Evolutionary conservation across 306 rosid species (phyloP), one percentile per base, ranked within the genome.

Genomic region (Castanea crenata): DNA sequence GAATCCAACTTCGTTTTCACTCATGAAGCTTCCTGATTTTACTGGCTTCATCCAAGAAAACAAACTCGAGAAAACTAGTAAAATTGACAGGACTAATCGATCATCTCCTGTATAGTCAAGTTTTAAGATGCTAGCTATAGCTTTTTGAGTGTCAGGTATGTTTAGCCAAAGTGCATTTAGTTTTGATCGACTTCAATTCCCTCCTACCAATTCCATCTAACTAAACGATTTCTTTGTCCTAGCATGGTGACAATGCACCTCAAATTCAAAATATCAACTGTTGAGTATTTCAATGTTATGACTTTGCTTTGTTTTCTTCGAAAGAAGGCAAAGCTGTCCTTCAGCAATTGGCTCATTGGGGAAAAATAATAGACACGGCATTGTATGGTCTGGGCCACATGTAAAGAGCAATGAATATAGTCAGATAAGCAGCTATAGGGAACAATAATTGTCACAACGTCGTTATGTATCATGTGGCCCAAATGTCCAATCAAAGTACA

Each of bases 201-300:
- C 81, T 51, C 72, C 74, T 54, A 35, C 58, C 46, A 85, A 49
- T 21, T 74, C 80, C 77, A 67, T 27, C 64, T 59, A 29, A 73
- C 81, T 54, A 67, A 82, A 78, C 27, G 57, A 84, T 41, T 71
- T 76, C 57, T 64, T 79, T 81, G 88, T 86, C 88, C 38, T 31
- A 80, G 69, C 71, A 4, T 62, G 54, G 61, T 71, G 90, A 83
- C 84, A 70, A 76, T 12, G 34, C 84, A 52, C 13, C 34, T 62
- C 41, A 58, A 38, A 71, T 74, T 21, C 1, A 74, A 91, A 88
- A 92, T 88, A 88, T 92, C 97, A 82, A 58, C 1, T 16, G 97
- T 87, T 80, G 21, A 52, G 90, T 92, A 78, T 85, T 77, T 90
- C 97, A 41, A 3, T 19, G 74, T 54, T 57, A 32, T 74, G 8